Base-by-base conservation (phyloP, 2,329 filamentous ascomycete genomes). In the Paracamarosporium sp. region DNA sequence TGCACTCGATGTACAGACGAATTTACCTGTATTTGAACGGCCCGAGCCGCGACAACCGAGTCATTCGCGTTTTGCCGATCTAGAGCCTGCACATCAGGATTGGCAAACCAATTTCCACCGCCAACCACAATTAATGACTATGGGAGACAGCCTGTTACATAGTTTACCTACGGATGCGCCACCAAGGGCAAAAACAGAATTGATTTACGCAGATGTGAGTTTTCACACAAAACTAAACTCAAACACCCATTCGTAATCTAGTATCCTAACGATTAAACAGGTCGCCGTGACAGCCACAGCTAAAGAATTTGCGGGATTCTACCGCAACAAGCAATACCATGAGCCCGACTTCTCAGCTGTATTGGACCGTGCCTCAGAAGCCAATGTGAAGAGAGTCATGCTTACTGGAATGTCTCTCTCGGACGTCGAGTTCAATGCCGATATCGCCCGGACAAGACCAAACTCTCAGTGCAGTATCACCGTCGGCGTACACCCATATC, bases 401-500 rank as follows among this genome's bases (percentile, higher is more conserved):
- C 62, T 75, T 6, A 75, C 72, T 5, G 68, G 72, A 41, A 74
- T 74, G 70, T 78, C 80, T 61, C 59, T 79, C 27, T 76, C 77
- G 3, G 79, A 80, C 56, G 76, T 80, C 66, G 72, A 72, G 0
- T 51, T 61, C 55, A 70, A 71, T 36, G 53, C 62, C 6, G 60
- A 56, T 3, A 63, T 74, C 11, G 71, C 69, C 5, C 59, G 54
- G 9, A 50, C 41, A 25, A 52, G 59, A n/a, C 64, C 63, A 22
- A 38, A 60, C n/a, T n/a, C n/a, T 7, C 65, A 68, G 35, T 82
- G 80, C 57, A 79, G 72, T 11, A 67, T 82, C 55, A 84, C 82
- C 1, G 72, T 84, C 9, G 82, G 82, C 1, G 74, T 84, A 3
- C 82, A 84, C 55, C 82, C 82, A 0, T 84, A 85, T 54, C 80